Evolutionary conservation across 352 stramenopile genomes (phyloP).

Genomic region (Phytophthora tentaculata): DNA sequence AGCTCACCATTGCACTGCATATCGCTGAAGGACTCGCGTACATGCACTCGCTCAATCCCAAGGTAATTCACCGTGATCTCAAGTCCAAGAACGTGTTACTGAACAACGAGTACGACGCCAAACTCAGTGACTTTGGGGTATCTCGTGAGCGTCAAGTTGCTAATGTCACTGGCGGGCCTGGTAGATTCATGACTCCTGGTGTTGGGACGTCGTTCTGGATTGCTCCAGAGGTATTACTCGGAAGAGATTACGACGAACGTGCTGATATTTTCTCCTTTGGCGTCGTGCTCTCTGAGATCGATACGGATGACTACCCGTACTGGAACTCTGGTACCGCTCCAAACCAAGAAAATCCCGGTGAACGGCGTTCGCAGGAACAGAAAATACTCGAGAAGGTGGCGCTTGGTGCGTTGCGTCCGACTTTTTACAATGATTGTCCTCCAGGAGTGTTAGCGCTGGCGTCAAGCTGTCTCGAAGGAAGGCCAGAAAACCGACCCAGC

Average conservation of each 20-base stretch:
- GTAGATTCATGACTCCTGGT: conserved; percentile 59
- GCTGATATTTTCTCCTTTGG: conserved; percentile 58
- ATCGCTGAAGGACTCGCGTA: conserved; percentile 71
- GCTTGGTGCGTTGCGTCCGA: conserved; percentile 43
- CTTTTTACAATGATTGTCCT: conserved; percentile 62
- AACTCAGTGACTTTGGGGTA: conserved; percentile 82
- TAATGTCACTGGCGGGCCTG: conserved; percentile 23
- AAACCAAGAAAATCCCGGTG: conserved; percentile 28
- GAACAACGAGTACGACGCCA: conserved; percentile 59
- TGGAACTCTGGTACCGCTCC: conserved; percentile 50
- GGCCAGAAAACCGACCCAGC: conserved; percentile 50
- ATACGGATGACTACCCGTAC: conserved; percentile 57
- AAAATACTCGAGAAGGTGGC: conserved; percentile 52
- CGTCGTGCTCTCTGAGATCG: conserved; percentile 56
- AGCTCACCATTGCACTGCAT: conserved; percentile 65
- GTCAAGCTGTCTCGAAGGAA: conserved; percentile 49
- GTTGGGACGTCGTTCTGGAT: conserved; percentile 59
- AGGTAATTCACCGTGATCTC: conserved; percentile 81
- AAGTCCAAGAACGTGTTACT: conserved; percentile 85
- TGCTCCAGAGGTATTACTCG: conserved; percentile 47
- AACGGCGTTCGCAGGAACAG: conserved; percentile 47
- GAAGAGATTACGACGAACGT: conserved; percentile 51
- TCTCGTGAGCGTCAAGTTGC: conserved; percentile 47
- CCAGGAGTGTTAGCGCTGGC: conserved; percentile 47
- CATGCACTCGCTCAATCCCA: conserved; percentile 69